Base-by-base conservation (phyloP, 176 grass and related monocot species). In the Triticum turgidum region DNA sequence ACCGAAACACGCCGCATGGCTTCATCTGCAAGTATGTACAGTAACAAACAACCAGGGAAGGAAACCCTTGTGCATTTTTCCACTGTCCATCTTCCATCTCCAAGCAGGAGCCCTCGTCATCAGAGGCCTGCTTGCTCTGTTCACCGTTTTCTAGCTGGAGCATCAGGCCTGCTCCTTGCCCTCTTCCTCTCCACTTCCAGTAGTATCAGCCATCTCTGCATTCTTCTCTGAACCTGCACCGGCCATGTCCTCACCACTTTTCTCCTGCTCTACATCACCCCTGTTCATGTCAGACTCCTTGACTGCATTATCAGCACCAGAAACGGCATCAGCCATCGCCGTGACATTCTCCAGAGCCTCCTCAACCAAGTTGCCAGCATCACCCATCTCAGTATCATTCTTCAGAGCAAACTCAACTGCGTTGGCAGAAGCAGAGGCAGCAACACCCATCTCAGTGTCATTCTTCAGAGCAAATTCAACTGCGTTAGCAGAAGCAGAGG, bases 1-100 rank as follows among this genome's bases (percentile, higher is more conserved):
- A 75, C 22, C 73, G 14, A 83, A 85, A 49, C 65, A 24, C 51
- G 42, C 5, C 6, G 4, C 35, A 21, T 59, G 69, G 61, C 68
- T 69, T 80, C 24, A 4, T 67, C 30, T 61, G 83, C 65, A 83
- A 29, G 34, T 83, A 90, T 87, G 80, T 80, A 87, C 84, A 90
- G 73, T 42, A 83, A 83, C 73, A 41, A 49, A 78, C 21, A 72
- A 56, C 13, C 17, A 44, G 54, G 18, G 54, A 21, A 59, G 18
- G 54, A 21, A 59, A 59, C 18, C 54, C 32, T 42, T 72, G 2
- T 65, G 73, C 75, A 69, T 32, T 51, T 51, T 51, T 15, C 35
- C 63, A 14, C 33, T 73, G 21, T 65, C 52, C 42, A 80, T 45
- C 79, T 82, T 49, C 65, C 32, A 27, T 84, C 59, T 80, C 67